Conservation (phyloP, 2,329 filamentous ascomycete species). For the Cercospora sesami region DNA sequence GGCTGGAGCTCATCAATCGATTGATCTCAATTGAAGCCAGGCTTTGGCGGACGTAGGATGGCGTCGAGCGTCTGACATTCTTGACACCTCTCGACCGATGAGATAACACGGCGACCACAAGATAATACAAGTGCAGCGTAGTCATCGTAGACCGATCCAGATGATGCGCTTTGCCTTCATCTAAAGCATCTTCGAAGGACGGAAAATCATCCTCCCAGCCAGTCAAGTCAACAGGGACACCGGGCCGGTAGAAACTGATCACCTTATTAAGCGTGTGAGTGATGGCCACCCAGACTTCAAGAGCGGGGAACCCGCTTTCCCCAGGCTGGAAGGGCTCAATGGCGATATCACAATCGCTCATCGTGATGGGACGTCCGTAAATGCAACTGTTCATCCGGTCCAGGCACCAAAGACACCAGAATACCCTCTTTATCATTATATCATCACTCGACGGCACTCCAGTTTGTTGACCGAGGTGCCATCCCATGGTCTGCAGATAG, state of each 20-base stretch:
- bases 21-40: conserved; percentile 58
- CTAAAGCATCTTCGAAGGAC: conserved; percentile 28
- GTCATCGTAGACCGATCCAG: conserved; percentile 43
- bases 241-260: conserved; percentile 51
- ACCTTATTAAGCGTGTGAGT: conserved; percentile 49
- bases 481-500: conserved; percentile 51
- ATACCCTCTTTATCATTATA: conserved; percentile 46
- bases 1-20: conserved; percentile 48
- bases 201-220: conserved; percentile 49
- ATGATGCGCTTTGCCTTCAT: conserved; percentile 47
- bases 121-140: conserved; percentile 58
- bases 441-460: conserved; percentile 27
- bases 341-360: conserved; percentile 51
- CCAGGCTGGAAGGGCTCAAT: conserved; percentile 45
- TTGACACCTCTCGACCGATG: conserved; percentile 52
- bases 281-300: conserved; percentile 51
- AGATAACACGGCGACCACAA: conserved; percentile 58
- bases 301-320: conserved; percentile 49
- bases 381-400: conserved; percentile 52
- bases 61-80: conserved; percentile 45
- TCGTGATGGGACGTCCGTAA: conserved; percentile 50
- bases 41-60: conserved; percentile 56
- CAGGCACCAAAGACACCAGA: conserved; percentile 53
- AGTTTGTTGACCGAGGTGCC: conserved; percentile 44
- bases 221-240: conserved; percentile 43